Evolutionary conservation across 1,284 basidiomycete species (phyloP).

Genomic region (Takashimella tepidaria): DNA sequence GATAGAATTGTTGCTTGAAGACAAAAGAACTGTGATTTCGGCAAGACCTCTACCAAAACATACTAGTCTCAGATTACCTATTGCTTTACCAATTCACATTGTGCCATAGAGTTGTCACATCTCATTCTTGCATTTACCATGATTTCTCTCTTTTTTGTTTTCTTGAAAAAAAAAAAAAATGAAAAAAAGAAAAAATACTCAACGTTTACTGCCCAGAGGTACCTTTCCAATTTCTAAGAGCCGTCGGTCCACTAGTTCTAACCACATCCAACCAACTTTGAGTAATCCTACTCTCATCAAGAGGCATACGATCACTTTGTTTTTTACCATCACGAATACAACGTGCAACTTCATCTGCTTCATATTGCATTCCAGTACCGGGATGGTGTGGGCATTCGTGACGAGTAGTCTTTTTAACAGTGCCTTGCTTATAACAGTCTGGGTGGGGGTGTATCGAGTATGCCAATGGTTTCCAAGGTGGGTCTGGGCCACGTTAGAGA

Average conservation of each 20-base stretch:
- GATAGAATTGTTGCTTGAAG: too few relatives aligned
- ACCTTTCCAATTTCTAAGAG: slow-evolving; percentile 30
- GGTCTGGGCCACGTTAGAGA: slow-evolving; percentile 14
- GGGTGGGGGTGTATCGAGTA: slow-evolving; percentile 51
- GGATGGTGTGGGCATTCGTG: slow-evolving; percentile 55
- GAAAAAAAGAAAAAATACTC: too few relatives aligned
- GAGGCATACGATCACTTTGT: slow-evolving; percentile 69
- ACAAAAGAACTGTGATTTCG: too few relatives aligned
- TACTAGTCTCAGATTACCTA: too few relatives aligned
- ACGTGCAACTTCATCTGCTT: slow-evolving; percentile 64
- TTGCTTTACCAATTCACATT: too few relatives aligned
- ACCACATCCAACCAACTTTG: slow-evolving; percentile 80
- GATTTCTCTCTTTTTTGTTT: too few relatives aligned
- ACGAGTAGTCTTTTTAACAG: slow-evolving; percentile 23
- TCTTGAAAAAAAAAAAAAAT: too few relatives aligned
- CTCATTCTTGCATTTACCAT: too few relatives aligned
- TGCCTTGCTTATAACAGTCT: slow-evolving; percentile 51
- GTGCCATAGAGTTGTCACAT: too few relatives aligned
- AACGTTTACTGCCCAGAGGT: slow-evolving; percentile 19
- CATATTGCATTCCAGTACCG: slow-evolving; percentile 51
- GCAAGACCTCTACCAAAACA: too few relatives aligned
- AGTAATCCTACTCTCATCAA: slow-evolving; percentile 67
- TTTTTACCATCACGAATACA: slow-evolving; percentile 68
- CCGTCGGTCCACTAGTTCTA: slow-evolving; percentile 38
- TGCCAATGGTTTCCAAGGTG: slow-evolving; percentile 27